Base-by-base conservation (phyloP, 768 basidiomycete species). In the Lepiota subincarnata region DNA sequence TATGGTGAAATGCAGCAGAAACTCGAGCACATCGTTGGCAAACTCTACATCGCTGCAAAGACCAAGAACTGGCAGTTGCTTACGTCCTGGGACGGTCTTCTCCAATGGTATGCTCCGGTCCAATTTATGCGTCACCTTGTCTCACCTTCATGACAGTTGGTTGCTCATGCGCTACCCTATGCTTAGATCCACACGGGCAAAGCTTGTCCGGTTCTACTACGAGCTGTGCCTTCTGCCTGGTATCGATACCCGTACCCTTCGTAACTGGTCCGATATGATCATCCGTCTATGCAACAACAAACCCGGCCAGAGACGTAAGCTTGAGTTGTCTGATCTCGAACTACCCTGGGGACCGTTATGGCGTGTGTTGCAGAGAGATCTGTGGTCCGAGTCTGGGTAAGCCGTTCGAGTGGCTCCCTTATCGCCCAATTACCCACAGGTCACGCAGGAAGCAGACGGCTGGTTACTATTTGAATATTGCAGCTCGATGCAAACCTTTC, bases 101-200 rank as follows among this genome's bases (percentile, higher is more conserved):
- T 92, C 28, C 87, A 90, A 71, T 89, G 87, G 89, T 84, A 63
- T 57, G 76, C 62, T 43, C 46, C 31, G 4, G 34, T n/a, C 41
- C 31, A 26, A 39, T 44, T 6, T 48, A n/a, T 39, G 12, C 40
- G 26, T 42, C 51, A 40, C 37, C 31, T 35, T 55, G 8, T 14
- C 22, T 43, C 24, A 45, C 31, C 40, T 8, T 31, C 18, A 42
- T 36, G 39, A 34, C 56, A 92, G 89, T 67, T 92, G 90, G 89
- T 66, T 92, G 44, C 72, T 86, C 59, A 82, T 92, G 83, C 82
- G 83, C 37, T 92, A 92, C 66, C 90, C 89, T 2, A 79, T 92
- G 60, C 68, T 78, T 40, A 87, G 80, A 54, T 61, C 81, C 28
- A 82, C 81, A 42, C 86, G 90, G 14, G 83, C 84, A 18, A 84